A percentile compares a stretch with the other conserved stretches of the same genome.
Conservation (phyloP, 345 rosid genomes). For the Brassica incana region DNA sequence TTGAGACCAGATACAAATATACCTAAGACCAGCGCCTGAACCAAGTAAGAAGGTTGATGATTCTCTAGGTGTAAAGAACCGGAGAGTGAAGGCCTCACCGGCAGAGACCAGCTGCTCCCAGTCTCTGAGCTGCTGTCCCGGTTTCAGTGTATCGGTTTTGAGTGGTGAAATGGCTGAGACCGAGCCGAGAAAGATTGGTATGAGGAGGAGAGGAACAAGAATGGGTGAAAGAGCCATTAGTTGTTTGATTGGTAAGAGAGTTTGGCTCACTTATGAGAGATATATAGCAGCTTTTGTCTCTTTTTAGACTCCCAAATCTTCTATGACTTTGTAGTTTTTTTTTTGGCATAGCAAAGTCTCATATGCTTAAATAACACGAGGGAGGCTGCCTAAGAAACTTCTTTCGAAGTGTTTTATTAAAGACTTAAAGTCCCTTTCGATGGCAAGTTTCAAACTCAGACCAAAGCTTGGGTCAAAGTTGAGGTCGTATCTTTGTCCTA, state of each 20-base stretch:
- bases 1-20: constrained; percentile 56
- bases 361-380: background rate
- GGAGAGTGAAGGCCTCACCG: constrained; percentile 47
- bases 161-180: constrained; percentile 13
- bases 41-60: constrained; percentile 23
- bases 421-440: background rate
- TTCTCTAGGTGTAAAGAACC: constrained; percentile 57
- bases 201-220: constrained; percentile 19
- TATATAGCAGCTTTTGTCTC: background rate
- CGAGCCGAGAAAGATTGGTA: constrained; percentile 4
- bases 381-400: background rate
- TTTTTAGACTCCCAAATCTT: background rate
- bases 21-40: constrained; percentile 44
- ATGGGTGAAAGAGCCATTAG: constrained; percentile 17
- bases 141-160: constrained; percentile 41
- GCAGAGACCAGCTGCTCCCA: constrained; percentile 60
- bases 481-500: background rate
- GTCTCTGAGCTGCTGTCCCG: constrained; percentile 55
- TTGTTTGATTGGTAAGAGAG: background rate
- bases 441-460: background rate
- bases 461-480: background rate
- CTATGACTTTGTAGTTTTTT: background rate
- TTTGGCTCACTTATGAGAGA: background rate
- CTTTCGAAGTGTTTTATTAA: background rate
- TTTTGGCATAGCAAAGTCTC: background rate